Evolutionary conservation across 768 basidiomycete genomes (phyloP), one percentile per base, ranked within the genome.

Genomic region (Boletus fagicola): DNA sequence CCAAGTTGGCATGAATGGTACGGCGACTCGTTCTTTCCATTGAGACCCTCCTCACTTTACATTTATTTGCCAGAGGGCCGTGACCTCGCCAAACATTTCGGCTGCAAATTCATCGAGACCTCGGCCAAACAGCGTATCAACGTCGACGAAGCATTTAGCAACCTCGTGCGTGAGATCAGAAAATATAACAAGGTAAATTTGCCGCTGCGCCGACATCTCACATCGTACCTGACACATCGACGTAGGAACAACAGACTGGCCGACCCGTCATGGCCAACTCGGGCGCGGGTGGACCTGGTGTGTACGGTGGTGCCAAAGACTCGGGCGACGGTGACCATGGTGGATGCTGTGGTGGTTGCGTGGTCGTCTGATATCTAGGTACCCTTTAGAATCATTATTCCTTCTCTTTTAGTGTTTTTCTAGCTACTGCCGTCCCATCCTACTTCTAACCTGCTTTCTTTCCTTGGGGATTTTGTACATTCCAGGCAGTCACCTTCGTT

Each of bases 41-140:
- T 0, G 16, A 11, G 7, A 33, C 26, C 30, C 15, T 5, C 1
- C 18, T 55, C 48, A 54, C 46, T 24, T 30, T 30, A 56, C 38
- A 15, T 54, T 42, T n/a, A 15, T 40, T 48, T 50, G 38, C 33
- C 72, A 97, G 96, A 98, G 94, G 97, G 97, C 6, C 91, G 92
- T 52, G 94, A 97, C 65, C 86, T 98, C 50, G 97, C 97, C 0
- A 93, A 93, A 72, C 90, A 92, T 72, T 93, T 94, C 69, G 88
- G 88, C 44, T 94, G 93, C 77, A 92, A 89, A 67, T 97, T 94
- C 74, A 90, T 95, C 56, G 95, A 98, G 73, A 96, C 94, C 1
- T 98, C 95, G 5, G 95, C 94, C 45, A 97, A 97, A 75, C 90
- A 94, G 67, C 84, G 95, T 51, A 93, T 95, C 76, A 97, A 97